A percentile compares a stretch with the other conserved stretches of the same genome.
phyloP scores from a whole-genome alignment of 352 stramenopile species.

The Pelagophyceae sp. region DNA sequence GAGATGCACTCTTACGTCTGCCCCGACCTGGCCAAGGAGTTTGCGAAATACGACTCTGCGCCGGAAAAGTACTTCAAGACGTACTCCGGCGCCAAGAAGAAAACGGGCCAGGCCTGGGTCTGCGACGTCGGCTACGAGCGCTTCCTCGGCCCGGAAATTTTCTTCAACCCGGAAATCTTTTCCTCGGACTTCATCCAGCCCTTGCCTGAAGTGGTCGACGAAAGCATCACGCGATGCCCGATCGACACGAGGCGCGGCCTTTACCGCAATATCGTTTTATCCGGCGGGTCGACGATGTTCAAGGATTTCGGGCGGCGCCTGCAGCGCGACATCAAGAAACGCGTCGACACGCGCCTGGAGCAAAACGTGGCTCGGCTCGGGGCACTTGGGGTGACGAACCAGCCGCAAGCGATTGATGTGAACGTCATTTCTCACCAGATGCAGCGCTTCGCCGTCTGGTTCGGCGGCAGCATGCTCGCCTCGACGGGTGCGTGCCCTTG shows the following conservation, averaged over 20 bases:
- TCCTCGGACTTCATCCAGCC: conserved; percentile 79
- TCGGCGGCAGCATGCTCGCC: conserved; percentile 82
- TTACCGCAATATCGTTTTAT: conserved; percentile 93
- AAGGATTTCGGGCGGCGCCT: conserved; percentile 87
- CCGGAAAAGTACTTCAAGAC: conserved; percentile 78
- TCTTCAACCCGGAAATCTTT: conserved; percentile 94
- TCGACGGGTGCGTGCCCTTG: too few relatives aligned
- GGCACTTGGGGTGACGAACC: conserved; percentile 50
- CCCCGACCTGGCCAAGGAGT: conserved; percentile 86
- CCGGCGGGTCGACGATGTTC: conserved; percentile 89
- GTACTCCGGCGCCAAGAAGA: conserved; percentile 54
- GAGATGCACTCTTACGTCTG: conserved; percentile 89
- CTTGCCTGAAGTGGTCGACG: conserved; percentile 82
- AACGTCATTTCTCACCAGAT: conserved; percentile 87
- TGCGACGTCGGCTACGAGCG: conserved; percentile 83
- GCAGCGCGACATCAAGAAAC: conserved; percentile 82
- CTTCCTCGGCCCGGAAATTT: conserved; percentile 88
- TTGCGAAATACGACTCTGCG: conserved; percentile 85
- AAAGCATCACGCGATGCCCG: conserved; percentile 84
- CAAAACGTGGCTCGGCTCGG: conserved; percentile 49
- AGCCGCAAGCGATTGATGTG: conserved; percentile 57
- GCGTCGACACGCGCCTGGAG: conserved; percentile 75
- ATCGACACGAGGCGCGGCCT: conserved; percentile 83
- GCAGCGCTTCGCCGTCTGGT: conserved; percentile 88
- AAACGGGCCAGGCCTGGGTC: conserved; percentile 66